phyloP scores from a whole-genome alignment of 2,329 filamentous ascomycete species.

The Colletotrichum melonis region DNA sequence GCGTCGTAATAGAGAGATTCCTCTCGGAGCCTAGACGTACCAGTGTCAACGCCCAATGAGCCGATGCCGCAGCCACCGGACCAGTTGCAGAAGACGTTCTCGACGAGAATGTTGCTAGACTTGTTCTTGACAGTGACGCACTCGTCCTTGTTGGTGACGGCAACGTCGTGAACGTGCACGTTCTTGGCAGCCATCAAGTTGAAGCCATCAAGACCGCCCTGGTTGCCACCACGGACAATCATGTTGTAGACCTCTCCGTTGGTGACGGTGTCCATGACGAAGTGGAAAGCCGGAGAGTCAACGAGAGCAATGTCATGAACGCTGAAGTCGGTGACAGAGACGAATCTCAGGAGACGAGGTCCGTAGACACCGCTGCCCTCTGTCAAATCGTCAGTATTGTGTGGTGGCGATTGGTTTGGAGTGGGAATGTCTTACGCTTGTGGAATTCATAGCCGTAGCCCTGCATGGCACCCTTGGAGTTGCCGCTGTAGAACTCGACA shows the following conservation, averaged over 20 bases:
- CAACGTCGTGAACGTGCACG: constrained; percentile 69
- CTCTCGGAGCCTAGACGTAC: constrained; percentile 20
- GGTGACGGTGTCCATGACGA: constrained; percentile 57
- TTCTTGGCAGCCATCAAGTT: constrained; percentile 63
- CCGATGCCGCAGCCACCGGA: constrained; percentile 70
- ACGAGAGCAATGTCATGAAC: constrained; percentile 61
- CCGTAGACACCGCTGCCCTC: constrained; percentile 37
- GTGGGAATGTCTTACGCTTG: constrained; percentile 35
- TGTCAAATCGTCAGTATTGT: not conserved
- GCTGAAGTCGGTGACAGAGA: constrained; percentile 56
- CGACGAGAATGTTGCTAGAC: constrained; percentile 65
- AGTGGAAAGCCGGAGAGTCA: constrained; percentile 61
- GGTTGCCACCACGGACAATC: constrained; percentile 61
- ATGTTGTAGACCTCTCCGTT: constrained; percentile 66
- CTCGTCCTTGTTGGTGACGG: constrained; percentile 72
- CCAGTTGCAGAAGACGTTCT: constrained; percentile 72
- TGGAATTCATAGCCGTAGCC: constrained; percentile 60
- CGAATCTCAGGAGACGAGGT: constrained; percentile 55
- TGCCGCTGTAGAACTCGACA: constrained; percentile 57
- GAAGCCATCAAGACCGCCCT: constrained; percentile 66
- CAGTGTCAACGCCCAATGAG: constrained; percentile 59
- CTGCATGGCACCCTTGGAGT: constrained; percentile 58
- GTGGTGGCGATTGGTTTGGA: too few relatives aligned
- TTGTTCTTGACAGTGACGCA: constrained; percentile 54
- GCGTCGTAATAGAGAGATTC: too few relatives aligned